These are phyloP conservation scores for Colletotrichum incanum DNA, from an alignment of 2,329 filamentous ascomycete genomes.

Conservation along the genomic window DNA sequence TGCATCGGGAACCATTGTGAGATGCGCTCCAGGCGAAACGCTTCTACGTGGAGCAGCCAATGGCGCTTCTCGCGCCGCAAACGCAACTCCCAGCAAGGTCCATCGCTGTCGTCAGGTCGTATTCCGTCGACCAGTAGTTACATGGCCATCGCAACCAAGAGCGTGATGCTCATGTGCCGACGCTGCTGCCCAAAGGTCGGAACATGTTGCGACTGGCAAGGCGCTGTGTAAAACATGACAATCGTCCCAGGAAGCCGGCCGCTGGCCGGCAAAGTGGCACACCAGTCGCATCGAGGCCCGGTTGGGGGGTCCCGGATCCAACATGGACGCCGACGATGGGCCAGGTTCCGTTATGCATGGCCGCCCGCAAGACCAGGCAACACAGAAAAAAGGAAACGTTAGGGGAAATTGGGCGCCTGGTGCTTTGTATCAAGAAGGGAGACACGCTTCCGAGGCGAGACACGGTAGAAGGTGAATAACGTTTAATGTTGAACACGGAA, in stretches of 20 bases:
- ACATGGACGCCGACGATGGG: not conserved
- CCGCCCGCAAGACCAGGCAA: not conserved
- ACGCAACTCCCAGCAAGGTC: slow-evolving; percentile 12
- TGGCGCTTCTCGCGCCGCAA: not conserved
- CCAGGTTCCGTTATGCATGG: slow-evolving; percentile 8
- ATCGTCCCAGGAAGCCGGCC: slow-evolving; percentile 6
- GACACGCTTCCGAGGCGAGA: not conserved
- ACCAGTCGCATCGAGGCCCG: not conserved
- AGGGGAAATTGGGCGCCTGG: not conserved
- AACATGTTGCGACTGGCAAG: slow-evolving; percentile 5
- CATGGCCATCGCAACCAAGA: slow-evolving; percentile 13
- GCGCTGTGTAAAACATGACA: slow-evolving; percentile 12
- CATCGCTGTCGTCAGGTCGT: slow-evolving; percentile 29
- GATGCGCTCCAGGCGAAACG: not conserved
- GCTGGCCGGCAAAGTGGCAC: slow-evolving; percentile 12
- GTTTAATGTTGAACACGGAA: not conserved
- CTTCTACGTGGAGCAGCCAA: not conserved
- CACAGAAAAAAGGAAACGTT: not conserved
- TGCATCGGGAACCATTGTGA: not conserved
- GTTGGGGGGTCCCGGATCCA: slow-evolving; percentile 8
- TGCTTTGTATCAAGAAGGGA: not conserved
- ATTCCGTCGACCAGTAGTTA: slow-evolving; percentile 18
- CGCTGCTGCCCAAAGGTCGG: not conserved
- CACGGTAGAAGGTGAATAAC: not conserved
- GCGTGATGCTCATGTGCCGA: slow-evolving; percentile 16